Base-by-base conservation (phyloP, 208 protist genomes). In the Acanthamoeba castellanii region DNA sequence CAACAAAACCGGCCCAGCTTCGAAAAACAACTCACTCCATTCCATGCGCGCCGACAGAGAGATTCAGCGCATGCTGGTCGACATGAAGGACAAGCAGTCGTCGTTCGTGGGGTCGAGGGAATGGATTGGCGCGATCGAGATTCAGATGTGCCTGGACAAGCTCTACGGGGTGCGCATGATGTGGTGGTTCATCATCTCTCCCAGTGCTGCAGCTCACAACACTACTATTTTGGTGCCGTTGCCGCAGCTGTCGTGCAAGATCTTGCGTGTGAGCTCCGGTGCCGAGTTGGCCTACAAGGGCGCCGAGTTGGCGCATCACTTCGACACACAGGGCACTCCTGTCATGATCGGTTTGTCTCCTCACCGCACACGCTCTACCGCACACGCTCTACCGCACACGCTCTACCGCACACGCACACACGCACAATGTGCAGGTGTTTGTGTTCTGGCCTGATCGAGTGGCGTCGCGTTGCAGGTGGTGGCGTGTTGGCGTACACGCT, bases 41-140 rank as follows among this genome's bases (percentile, higher is more conserved):
- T 55, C 16, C 57, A 89, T 34, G 34, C 32, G 18, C 42, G 3
- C 11, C 27, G 32, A 98, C 59, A 95, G 91, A 7, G 94, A 97
- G 34, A 98, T 99, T 96, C 98, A 99, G 94, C 89, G 98, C 68
- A 98, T 98, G 70, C 96, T 99, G 5, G 97, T 98, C 13, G 98
- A 98, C 72, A 94, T 98, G 0, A 96, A 97, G 64, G 99, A 99
- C 91, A 97, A 98, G 91, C 70, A 94, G 50, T 93, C 96, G 59
- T 82, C 95, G 27, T 99, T 99, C 96, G 96, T 99, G 0, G 98
- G 98, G 22, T 99, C 98, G 20, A 96, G 95, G 47, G 97, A 99
- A 57, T 99, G 99, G 98, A 99, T 99, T 94, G 99, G 99, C 84
- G 98, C 98, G 50, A 98, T 99, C 88, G 98, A 99, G 85, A 96